Conservation (phyloP, 2,329 filamentous ascomycete species). For the Sclerotinia sclerotiorum region DNA sequence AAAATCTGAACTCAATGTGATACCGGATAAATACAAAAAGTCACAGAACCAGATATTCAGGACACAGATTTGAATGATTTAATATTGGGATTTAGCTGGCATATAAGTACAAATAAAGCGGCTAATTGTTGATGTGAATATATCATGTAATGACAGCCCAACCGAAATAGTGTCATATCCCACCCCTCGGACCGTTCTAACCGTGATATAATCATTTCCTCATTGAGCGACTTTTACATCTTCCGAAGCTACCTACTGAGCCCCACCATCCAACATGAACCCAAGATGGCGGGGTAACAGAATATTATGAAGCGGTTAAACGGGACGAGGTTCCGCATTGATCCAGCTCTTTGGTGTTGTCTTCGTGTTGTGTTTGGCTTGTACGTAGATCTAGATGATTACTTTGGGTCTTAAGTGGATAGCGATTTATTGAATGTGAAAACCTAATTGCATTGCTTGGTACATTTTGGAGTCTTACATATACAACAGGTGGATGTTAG, state of each 20-base stretch:
- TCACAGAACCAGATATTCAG: neutral
- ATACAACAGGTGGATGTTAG: neutral
- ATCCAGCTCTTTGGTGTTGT: constrained; percentile 15
- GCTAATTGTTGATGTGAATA: constrained; percentile 12
- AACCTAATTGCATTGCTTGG: constrained; percentile 4
- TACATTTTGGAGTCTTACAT: constrained; percentile 10
- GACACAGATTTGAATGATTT: neutral
- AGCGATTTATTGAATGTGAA: neutral
- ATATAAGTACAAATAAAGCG: constrained; percentile 23
- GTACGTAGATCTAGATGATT: neutral
- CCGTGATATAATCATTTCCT: constrained; percentile 30
- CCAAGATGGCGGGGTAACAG: constrained; percentile 14
- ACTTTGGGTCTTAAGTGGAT: neutral
- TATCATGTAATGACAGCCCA: constrained; percentile 14
- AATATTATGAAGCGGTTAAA: constrained; percentile 8
- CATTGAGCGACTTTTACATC: constrained; percentile 24
- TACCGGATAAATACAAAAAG: constrained; percentile 22
- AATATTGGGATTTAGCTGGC: neutral
- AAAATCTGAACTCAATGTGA: neutral
- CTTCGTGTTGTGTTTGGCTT: neutral
- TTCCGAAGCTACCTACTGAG: constrained; percentile 21
- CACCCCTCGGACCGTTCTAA: constrained; percentile 33
- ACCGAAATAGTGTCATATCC: neutral
- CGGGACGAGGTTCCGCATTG: constrained; percentile 17
- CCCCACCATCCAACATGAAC: constrained; percentile 25